Evolutionary conservation across 202 grass and related monocot species (phyloP).

Genomic region (Digitaria exilis): DNA sequence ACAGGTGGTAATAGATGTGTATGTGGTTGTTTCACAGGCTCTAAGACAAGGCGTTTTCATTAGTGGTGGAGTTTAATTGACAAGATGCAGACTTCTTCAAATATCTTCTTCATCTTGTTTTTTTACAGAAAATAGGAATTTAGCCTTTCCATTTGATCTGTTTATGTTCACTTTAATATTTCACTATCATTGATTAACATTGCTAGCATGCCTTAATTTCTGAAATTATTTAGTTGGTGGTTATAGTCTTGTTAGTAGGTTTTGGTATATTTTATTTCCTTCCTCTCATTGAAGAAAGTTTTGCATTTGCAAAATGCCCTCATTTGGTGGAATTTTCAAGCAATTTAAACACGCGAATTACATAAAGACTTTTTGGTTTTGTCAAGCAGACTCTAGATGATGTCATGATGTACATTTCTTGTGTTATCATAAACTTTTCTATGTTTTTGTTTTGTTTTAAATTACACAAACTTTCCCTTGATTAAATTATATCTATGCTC

Average conservation of each 20-base stretch:
- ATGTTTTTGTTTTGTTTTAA: neutral
- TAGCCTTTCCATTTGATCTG: constrained; percentile 18
- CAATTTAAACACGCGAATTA: constrained; percentile 9
- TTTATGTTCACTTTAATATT: constrained; percentile 17
- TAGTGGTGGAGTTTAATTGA: constrained; percentile 36
- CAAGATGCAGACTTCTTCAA: constrained; percentile 34
- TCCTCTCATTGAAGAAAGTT: constrained; percentile 1
- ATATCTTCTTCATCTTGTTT: constrained; percentile 16
- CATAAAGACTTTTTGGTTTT: constrained; percentile 7
- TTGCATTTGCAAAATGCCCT: constrained; percentile 18
- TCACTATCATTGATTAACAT: constrained; percentile 20
- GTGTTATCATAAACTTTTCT: neutral
- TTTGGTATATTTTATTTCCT: constrained; percentile 4
- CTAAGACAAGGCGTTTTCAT: constrained; percentile 35
- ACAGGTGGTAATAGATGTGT: constrained; percentile 67
- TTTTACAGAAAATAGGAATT: constrained; percentile 1
- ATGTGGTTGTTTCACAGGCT: constrained; percentile 56
- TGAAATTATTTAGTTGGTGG: constrained; percentile 4
- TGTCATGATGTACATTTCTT: neutral
- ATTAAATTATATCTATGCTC: constrained; percentile 5
- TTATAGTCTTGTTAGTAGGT: constrained; percentile 19
- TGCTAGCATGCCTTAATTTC: constrained; percentile 16
- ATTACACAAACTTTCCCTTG: neutral
- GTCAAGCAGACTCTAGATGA: neutral
- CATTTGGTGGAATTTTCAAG: neutral